Conservation (phyloP, 2,329 filamentous ascomycete genomes). For the Dryadomyces quercivorus region DNA sequence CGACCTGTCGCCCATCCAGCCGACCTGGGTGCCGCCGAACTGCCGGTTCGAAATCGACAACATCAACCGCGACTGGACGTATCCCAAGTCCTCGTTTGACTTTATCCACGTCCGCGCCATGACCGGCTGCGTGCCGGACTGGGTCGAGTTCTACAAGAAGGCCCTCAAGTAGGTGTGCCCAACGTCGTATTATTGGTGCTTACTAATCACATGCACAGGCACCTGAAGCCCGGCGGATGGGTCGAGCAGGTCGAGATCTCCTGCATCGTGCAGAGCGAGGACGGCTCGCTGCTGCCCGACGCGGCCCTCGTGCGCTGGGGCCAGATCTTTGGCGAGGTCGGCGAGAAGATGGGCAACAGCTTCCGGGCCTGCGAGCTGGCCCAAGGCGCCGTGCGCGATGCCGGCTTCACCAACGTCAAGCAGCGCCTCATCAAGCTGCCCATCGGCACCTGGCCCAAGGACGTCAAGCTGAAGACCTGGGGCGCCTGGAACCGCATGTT, state of each 20-base stretch:
- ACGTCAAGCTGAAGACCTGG: slow-evolving; percentile 36
- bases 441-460: slow-evolving; percentile 41
- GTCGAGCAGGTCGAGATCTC: slow-evolving; percentile 13
- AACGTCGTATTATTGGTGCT: too few species aligned
- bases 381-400: background rate
- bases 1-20: slow-evolving; percentile 38
- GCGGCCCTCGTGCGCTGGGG: slow-evolving; percentile 13
- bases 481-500: slow-evolving; percentile 39
- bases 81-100: slow-evolving; percentile 36
- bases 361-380: slow-evolving; percentile 1
- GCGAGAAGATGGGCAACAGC: slow-evolving; percentile 2
- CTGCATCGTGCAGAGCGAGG: slow-evolving; percentile 12
- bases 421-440: slow-evolving; percentile 38
- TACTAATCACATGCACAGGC: slow-evolving; percentile 21
- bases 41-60: slow-evolving; percentile 53
- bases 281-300: slow-evolving; percentile 12
- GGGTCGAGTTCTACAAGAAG: slow-evolving; percentile 34
- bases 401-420: slow-evolving; percentile 28
- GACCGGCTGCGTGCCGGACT: slow-evolving; percentile 40
- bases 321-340: background rate
- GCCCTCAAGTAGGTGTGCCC: slow-evolving; percentile 5
- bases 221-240: slow-evolving; percentile 33
- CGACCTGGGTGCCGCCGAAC: slow-evolving; percentile 40
- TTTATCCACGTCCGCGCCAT: slow-evolving; percentile 45
- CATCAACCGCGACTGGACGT: slow-evolving; percentile 36